phyloP scores from a whole-genome alignment of 2,329 filamentous ascomycete genomes.

The Cyphellophora europaea region DNA sequence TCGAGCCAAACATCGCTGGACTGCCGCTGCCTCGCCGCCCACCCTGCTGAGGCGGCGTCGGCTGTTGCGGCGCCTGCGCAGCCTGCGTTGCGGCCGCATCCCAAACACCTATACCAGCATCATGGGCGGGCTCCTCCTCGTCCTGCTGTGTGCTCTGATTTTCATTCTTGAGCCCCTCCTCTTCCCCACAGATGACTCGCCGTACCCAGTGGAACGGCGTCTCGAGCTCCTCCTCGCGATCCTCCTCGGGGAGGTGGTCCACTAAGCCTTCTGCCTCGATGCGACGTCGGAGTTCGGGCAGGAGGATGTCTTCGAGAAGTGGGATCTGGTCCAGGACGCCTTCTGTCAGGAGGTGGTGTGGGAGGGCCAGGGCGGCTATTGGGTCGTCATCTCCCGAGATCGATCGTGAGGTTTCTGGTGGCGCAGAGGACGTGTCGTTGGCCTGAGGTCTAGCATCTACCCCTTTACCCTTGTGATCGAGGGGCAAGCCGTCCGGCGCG shows the following conservation, averaged over 20 bases:
- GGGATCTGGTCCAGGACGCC: not conserved
- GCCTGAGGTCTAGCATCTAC: not conserved
- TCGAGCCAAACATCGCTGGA: too few species aligned
- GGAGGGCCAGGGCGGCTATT: not conserved
- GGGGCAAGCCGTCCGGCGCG: too few species aligned
- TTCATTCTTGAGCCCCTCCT: too few species aligned
- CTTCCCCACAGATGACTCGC: conserved; percentile 3
- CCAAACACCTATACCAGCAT: too few species aligned
- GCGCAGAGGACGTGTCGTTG: not conserved
- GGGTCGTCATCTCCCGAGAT: not conserved
- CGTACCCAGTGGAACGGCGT: conserved; percentile 5
- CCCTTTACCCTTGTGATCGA: not conserved
- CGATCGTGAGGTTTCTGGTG: too few species aligned
- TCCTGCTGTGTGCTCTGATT: too few species aligned
- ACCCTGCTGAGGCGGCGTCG: too few species aligned
- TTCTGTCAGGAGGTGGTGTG: not conserved
- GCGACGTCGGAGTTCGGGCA: not conserved
- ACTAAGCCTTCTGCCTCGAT: not conserved
- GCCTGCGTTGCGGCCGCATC: too few species aligned
- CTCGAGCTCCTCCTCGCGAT: not conserved
- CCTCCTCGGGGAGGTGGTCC: not conserved
- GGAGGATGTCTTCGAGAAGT: not conserved
- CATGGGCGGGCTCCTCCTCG: too few species aligned
- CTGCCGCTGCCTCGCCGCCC: too few species aligned
- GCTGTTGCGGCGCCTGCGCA: too few species aligned